Base-by-base conservation (phyloP, 2,329 filamentous ascomycete genomes). In the Ascochyta clinopodiicola region DNA sequence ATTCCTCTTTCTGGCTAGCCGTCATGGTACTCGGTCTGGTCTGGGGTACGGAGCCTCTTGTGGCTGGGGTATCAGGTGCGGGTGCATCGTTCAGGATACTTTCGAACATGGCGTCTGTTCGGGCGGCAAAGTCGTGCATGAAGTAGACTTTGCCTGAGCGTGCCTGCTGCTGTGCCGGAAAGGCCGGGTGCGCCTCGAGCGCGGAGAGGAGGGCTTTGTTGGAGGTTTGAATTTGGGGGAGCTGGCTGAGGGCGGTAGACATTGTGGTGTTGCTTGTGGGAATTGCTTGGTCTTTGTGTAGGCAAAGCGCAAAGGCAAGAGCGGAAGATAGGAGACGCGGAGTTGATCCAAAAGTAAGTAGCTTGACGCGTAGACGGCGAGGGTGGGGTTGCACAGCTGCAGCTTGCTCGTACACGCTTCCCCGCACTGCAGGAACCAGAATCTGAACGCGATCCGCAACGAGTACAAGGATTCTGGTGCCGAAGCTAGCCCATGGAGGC, bases 141-240 rank as follows among this genome's bases (percentile, higher is more conserved):
- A 60, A 62, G 50, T 60, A 64, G 21, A 61, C 43, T 35, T 62
- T 61, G 9, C 63, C 60, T 5, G 34, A 31, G 44, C 57, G 50
- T 9, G 49, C 22, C 10, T 42, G 15, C 22, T 40, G 29, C 44
- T 63, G 61, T 22, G 42, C 21, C 7, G 54, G 27, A 44, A 59
- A 64, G 17, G 42, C 22, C 24, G 60, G 44, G 31, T 63, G 62
- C 1, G 60, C 25, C 50, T 59, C 52, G 36, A 64, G 47, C 6
- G 61, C 57, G 5, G n/a, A 21, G 21, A 64, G 49, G 21, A 64
- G 57, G 9, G 36, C 24, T 17, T 27, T 44, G 45, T 60, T 63
- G 13, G 56, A 36, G 1, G 25, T 7, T 13, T 36, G 45, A 40
- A 61, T 49, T 10, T 39, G 36, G n/a, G 58, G 43, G 31, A 63